Conservation (phyloP, 352 stramenopile species). For the Albugo laibachii region DNA sequence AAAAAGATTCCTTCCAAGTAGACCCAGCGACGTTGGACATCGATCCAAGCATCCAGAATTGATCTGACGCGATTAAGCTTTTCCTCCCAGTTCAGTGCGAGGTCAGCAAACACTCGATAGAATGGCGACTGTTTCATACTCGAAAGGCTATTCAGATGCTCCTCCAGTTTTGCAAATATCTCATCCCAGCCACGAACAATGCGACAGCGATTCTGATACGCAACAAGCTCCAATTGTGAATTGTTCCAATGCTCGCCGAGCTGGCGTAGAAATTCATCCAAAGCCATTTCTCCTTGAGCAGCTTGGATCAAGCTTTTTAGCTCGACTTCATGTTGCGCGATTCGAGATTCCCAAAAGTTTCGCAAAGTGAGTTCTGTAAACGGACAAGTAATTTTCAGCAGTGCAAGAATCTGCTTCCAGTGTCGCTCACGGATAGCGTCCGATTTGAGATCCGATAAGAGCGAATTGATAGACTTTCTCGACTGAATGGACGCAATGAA, state of each 20-base stretch:
- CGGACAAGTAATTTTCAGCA: slow-evolving; percentile 82
- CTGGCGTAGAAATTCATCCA: slow-evolving; percentile 97
- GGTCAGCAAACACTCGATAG: slow-evolving; percentile 96
- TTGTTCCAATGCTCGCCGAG: slow-evolving; percentile 82
- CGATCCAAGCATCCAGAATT: slow-evolving; percentile 98
- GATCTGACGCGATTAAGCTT: slow-evolving; percentile 91
- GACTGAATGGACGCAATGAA: slow-evolving; percentile 85
- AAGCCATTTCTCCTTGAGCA: slow-evolving; percentile 98
- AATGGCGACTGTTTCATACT: slow-evolving; percentile 99
- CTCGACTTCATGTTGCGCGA: slow-evolving; percentile 85
- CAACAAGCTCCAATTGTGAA: slow-evolving; percentile 83
- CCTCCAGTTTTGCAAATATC: slow-evolving; percentile 98
- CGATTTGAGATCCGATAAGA: slow-evolving; percentile 96
- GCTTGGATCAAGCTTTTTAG: slow-evolving; percentile 93
- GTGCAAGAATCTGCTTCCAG: slow-evolving; percentile 94
- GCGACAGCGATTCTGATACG: slow-evolving; percentile 87
- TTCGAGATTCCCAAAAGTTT: slow-evolving; percentile 91
- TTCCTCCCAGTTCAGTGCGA: slow-evolving; percentile 94
- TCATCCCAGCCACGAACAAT: slow-evolving; percentile 98
- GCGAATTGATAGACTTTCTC: slow-evolving; percentile 84
- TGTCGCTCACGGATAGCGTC: slow-evolving; percentile 97
- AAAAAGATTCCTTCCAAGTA: slow-evolving; percentile 99
- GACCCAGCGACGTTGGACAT: slow-evolving; percentile 98
- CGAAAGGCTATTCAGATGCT: slow-evolving; percentile 95
- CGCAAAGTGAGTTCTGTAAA: slow-evolving; percentile 93